Evolutionary conservation across 73 alveolate species (phyloP).

Genomic region (Paramecium pentaurelia): DNA sequence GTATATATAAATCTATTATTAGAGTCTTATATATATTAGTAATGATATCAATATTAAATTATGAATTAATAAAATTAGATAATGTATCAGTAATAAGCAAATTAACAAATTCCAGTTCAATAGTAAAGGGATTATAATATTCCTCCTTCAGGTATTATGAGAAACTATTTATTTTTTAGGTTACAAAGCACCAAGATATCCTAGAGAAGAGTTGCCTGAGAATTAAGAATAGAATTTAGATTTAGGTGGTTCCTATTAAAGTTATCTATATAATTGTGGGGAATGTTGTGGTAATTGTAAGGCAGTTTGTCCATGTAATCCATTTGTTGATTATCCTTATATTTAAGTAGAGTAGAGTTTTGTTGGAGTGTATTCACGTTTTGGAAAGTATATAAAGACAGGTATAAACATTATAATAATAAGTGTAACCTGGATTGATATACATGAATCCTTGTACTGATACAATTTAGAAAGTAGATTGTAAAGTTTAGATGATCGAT

Average conservation of each 20-base stretch:
- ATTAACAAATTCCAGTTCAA: not conserved
- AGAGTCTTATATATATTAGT: not conserved
- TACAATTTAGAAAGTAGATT: slow-evolving; percentile 42
- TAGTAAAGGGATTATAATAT: not conserved
- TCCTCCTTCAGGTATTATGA: slow-evolving; percentile 13
- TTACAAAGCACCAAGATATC: slow-evolving; percentile 23
- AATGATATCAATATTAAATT: not conserved
- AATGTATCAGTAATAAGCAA: not conserved
- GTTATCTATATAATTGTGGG: slow-evolving; percentile 43
- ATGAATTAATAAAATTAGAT: not conserved
- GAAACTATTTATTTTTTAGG: not conserved
- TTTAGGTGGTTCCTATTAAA: slow-evolving; percentile 34
- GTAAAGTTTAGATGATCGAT: slow-evolving; percentile 52
- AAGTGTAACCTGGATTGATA: slow-evolving; percentile 47
- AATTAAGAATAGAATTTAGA: slow-evolving; percentile 25
- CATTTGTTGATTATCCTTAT: slow-evolving; percentile 57
- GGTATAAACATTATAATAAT: not conserved
- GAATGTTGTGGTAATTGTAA: slow-evolving; percentile 55
- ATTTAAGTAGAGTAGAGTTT: slow-evolving; percentile 40
- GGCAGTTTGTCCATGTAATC: slow-evolving; percentile 53
- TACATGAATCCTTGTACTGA: slow-evolving; percentile 63
- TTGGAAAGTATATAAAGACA: slow-evolving; percentile 57
- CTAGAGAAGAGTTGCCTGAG: slow-evolving; percentile 38
- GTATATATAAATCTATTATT: too few relatives aligned
- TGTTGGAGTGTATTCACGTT: slow-evolving; percentile 42